Evolutionary conservation across 352 stramenopile species (phyloP).

Genomic region (Globisporangium takayamanum): DNA sequence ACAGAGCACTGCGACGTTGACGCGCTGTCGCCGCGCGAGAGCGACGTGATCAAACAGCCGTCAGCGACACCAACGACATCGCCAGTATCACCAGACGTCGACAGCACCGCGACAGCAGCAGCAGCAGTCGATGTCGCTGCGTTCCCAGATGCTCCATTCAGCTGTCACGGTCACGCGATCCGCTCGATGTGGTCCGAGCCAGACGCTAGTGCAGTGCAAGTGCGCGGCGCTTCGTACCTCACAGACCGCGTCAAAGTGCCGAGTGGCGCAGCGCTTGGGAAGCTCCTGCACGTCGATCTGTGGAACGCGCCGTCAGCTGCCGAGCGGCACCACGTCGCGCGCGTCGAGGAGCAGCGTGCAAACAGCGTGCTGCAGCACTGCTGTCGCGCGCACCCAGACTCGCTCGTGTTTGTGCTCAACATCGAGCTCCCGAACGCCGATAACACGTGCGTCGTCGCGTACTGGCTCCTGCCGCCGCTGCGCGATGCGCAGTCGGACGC

Average conservation of each 20-base stretch:
- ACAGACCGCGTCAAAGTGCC: slow-evolving; percentile 48
- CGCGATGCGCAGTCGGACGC: slow-evolving; percentile 10
- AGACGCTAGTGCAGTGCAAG: slow-evolving; percentile 35
- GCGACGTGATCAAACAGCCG: slow-evolving; percentile 8
- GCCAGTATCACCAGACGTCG: slow-evolving; percentile 4
- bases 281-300: slow-evolving; percentile 62
- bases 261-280: slow-evolving; percentile 33
- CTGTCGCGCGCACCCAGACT: slow-evolving; percentile 31
- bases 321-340: slow-evolving; percentile 47
- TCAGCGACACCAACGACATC: not conserved
- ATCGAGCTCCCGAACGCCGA: slow-evolving; percentile 70
- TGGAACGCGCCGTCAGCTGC: slow-evolving; percentile 40
- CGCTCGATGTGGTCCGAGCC: slow-evolving; percentile 58
- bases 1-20: slow-evolving; percentile 20
- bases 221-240: slow-evolving; percentile 54
- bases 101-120: slow-evolving; percentile 5
- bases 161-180: slow-evolving; percentile 26
- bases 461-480: slow-evolving; percentile 52
- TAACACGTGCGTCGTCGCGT: slow-evolving; percentile 68
- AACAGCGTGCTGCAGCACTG: slow-evolving; percentile 51
- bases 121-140: slow-evolving; percentile 10
- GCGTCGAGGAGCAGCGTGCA: slow-evolving; percentile 31
- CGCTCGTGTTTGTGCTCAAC: slow-evolving; percentile 84
- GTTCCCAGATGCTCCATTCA: slow-evolving; percentile 30
- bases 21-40: slow-evolving; percentile 11